These are phyloP conservation scores for Neopestalotiopsis sp. DNA, from an alignment of 2,329 filamentous ascomycete genomes.

Conservation along the genomic window DNA sequence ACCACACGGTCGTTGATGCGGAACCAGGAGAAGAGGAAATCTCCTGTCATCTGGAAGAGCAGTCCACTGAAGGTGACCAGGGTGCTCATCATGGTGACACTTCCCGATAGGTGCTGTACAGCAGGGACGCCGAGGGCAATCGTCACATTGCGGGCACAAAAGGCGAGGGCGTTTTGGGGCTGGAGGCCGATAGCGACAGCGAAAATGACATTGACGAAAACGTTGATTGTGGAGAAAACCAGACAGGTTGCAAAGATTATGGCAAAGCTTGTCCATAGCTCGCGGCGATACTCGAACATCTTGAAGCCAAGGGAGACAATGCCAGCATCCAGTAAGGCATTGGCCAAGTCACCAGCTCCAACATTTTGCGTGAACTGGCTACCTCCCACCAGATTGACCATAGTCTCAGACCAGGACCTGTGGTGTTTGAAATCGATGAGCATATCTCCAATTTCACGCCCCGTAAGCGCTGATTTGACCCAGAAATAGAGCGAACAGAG, in stretches of 20 bases:
- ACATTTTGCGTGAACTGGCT: conserved; percentile 25
- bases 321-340: conserved; percentile 36
- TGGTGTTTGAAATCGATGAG: conserved; percentile 33
- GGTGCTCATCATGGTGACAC: conserved; percentile 36
- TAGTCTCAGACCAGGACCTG: conserved; percentile 30
- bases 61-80: conserved; percentile 38
- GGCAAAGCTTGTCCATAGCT: conserved; percentile 32
- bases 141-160: conserved; percentile 37
- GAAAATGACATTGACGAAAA: conserved; percentile 37
- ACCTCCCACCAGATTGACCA: conserved; percentile 24
- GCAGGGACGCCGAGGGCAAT: conserved; percentile 38
- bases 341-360: conserved; percentile 37
- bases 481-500: conserved; percentile 37
- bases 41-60: conserved; percentile 37
- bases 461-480: conserved; percentile 31
- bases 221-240: conserved; percentile 28
- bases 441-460: conserved; percentile 26
- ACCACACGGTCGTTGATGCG: conserved; percentile 28
- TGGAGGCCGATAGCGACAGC: conserved; percentile 31
- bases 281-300: conserved; percentile 40
- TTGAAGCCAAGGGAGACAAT: conserved; percentile 39
- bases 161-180: conserved; percentile 35
- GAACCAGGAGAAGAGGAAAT: conserved; percentile 34
- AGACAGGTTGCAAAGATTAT: conserved; percentile 35
- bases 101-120: conserved; percentile 34